phyloP scores from a whole-genome alignment of 306 rosid genomes.

The peach (Prunus persica) region DNA sequence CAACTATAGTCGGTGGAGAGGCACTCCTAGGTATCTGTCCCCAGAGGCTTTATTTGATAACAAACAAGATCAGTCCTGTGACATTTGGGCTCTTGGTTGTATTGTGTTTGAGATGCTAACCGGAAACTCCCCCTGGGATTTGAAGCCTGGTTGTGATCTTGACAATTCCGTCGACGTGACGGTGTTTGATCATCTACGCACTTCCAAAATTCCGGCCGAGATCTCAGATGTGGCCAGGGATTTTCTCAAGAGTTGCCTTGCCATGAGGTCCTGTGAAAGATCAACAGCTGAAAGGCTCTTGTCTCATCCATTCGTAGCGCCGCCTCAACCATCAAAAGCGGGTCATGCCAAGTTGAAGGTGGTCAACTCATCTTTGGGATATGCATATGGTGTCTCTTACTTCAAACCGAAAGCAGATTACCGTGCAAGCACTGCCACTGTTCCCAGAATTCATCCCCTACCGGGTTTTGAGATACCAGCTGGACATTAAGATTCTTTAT shows the following conservation, averaged over 20 bases:
- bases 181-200: neutral
- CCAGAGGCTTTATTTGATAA: constrained; percentile 20
- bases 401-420: too few species aligned
- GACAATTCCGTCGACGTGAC: neutral
- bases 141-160: neutral
- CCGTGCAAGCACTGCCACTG: too few species aligned
- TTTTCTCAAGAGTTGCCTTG: constrained; percentile 26
- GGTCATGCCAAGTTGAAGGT: too few species aligned
- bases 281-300: neutral
- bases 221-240: too few species aligned
- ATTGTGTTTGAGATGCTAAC: constrained; percentile 30
- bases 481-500: too few species aligned
- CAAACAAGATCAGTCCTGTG: constrained; percentile 10
- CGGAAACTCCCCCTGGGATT: constrained; percentile 23
- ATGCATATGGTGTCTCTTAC: too few species aligned
- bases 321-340: neutral
- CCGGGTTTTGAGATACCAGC: too few species aligned
- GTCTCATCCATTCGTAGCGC: constrained; percentile 4
- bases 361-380: too few species aligned
- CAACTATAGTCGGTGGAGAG: constrained; percentile 7
- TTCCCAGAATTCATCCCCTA: too few species aligned
- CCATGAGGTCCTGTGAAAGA: constrained; percentile 14
- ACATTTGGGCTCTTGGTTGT: constrained; percentile 35
- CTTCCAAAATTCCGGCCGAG: neutral
- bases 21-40: constrained; percentile 25